Evolutionary conservation across 805 yeast genomes (phyloP).

Genomic region (Maudiozyma saulgeensis): DNA sequence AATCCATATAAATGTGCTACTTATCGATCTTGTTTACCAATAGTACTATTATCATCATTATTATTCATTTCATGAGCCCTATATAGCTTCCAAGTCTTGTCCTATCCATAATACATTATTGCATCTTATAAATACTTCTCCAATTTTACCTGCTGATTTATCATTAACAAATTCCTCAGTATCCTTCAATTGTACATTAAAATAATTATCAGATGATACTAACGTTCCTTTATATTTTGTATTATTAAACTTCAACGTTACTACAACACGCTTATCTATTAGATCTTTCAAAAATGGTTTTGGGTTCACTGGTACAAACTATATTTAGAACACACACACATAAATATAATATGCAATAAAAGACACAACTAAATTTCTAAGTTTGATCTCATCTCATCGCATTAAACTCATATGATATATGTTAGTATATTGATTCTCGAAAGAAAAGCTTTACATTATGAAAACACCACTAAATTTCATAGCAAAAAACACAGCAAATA

Average conservation of each 20-base stretch:
- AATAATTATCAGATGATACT: constrained; percentile 78
- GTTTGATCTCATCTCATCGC: no score
- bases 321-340: neutral
- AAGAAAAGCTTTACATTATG: no score
- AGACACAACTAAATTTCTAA: neutral
- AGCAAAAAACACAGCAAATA: neutral
- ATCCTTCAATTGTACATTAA: constrained; percentile 72
- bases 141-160: constrained; percentile 43
- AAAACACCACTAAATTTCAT: no score
- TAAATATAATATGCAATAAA: neutral
- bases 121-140: constrained; percentile 81
- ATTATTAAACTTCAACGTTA: constrained; percentile 81
- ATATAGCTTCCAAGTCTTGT: neutral
- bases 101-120: constrained; percentile 62
- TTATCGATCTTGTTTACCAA: no score
- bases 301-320: constrained; percentile 65
- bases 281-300: constrained; percentile 80
- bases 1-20: no score
- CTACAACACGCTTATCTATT: constrained; percentile 58
- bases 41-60: no score
- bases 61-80: neutral
- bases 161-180: constrained; percentile 45
- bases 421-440: constrained; percentile 7
- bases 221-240: constrained; percentile 80
- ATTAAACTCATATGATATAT: neutral